phyloP scores from a whole-genome alignment of 2,329 filamentous ascomycete genomes.

The Ilyonectria robusta region DNA sequence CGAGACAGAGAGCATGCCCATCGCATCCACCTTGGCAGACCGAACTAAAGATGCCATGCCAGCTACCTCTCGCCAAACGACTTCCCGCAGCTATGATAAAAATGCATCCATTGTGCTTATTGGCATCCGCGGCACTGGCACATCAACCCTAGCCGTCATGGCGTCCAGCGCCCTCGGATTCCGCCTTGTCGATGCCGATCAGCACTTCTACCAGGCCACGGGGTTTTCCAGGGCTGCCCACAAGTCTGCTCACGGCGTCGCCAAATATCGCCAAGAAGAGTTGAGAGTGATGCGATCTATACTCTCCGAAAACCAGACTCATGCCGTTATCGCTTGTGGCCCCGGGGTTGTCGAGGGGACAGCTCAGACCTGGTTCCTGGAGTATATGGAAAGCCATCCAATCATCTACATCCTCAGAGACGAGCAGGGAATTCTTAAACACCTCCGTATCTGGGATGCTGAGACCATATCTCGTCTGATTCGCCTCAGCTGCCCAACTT shows the following conservation, averaged over 20 bases:
- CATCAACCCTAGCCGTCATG: conserved; percentile 82
- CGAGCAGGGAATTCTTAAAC: conserved; percentile 72
- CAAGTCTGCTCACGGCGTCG: conserved; percentile 70
- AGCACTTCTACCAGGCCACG: conserved; percentile 74
- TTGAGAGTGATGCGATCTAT: too few relatives aligned
- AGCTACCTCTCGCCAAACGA: too few relatives aligned
- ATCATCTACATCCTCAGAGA: conserved; percentile 80
- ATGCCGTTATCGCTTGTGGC: too few relatives aligned
- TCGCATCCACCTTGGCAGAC: too few relatives aligned
- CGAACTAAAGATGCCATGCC: too few relatives aligned
- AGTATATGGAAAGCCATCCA: conserved; percentile 75
- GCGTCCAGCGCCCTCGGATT: conserved; percentile 78
- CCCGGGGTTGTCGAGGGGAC: conserved; percentile 42
- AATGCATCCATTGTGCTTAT: conserved; percentile 81
- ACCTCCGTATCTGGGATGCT: conserved; percentile 69
- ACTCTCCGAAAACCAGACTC: too few relatives aligned
- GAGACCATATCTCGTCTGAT: conserved; percentile 71
- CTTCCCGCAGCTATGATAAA: too few relatives aligned
- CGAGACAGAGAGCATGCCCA: too few relatives aligned
- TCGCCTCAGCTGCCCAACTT: conserved; percentile 68
- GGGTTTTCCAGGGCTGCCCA: conserved; percentile 74
- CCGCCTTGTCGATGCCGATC: conserved; percentile 78
- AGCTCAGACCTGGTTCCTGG: conserved; percentile 71
- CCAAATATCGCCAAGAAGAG: too few relatives aligned
- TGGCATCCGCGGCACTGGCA: conserved; percentile 81